These are phyloP conservation scores for Fennellomyces sp. DNA, from an alignment of 371 early-diverging fungal species.

Conservation along the genomic window DNA sequence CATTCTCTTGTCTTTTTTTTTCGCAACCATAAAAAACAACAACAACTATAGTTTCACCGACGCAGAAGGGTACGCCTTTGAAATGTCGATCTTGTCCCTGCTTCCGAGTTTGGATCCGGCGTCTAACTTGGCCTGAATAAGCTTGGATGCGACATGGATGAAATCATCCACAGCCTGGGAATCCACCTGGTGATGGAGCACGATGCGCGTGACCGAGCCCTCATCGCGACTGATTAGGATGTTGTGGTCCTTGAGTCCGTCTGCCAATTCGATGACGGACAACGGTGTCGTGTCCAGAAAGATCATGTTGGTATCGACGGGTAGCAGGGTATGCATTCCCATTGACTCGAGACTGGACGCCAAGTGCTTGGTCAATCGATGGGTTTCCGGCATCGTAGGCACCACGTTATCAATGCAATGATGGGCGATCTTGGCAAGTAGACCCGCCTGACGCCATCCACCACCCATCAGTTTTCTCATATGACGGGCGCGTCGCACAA, in stretches of 20 bases:
- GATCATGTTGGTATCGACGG: slow-evolving; percentile 89
- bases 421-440: slow-evolving; percentile 74
- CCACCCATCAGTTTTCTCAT: slow-evolving; percentile 91
- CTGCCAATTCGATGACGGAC: slow-evolving; percentile 49
- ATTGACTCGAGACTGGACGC: slow-evolving; percentile 55
- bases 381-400: slow-evolving; percentile 69
- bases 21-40: neutral
- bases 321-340: slow-evolving; percentile 65
- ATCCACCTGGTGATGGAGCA: slow-evolving; percentile 77
- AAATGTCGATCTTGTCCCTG: neutral
- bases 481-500: slow-evolving; percentile 80
- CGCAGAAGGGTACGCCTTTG: slow-evolving; percentile 6
- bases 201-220: slow-evolving; percentile 61
- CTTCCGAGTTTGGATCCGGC: neutral
- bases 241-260: slow-evolving; percentile 46
- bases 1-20: neutral
- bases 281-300: slow-evolving; percentile 63
- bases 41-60: neutral
- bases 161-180: slow-evolving; percentile 60
- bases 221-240: slow-evolving; percentile 58
- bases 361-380: slow-evolving; percentile 65
- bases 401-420: slow-evolving; percentile 69
- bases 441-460: slow-evolving; percentile 90
- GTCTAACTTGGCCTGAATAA: slow-evolving; percentile 5
- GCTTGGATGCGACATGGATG: slow-evolving; percentile 27